These are phyloP conservation scores for Nakazawaea pomicola DNA, from an alignment of 805 yeast genomes.

Conservation along the genomic window DNA sequence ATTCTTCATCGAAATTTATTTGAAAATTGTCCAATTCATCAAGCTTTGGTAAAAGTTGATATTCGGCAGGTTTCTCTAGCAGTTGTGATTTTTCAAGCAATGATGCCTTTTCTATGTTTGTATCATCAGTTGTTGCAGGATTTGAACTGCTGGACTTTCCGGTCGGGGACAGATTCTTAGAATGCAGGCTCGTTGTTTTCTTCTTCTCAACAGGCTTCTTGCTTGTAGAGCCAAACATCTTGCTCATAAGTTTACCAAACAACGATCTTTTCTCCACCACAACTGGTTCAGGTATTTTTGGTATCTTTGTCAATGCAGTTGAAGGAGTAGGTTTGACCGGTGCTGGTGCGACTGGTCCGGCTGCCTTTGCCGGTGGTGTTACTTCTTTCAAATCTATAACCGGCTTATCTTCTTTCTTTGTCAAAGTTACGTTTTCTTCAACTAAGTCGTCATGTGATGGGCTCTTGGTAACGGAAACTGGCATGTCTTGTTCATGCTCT, in stretches of 20 bases:
- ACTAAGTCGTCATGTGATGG: not conserved
- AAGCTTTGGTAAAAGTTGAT: not conserved
- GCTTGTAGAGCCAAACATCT: conserved; percentile 1
- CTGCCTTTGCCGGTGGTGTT: not conserved
- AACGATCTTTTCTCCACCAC: conserved; percentile 8
- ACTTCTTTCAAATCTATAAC: not conserved
- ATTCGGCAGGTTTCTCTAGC: too few species aligned
- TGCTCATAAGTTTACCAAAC: conserved; percentile 1
- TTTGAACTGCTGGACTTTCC: not conserved
- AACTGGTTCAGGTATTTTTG: not conserved
- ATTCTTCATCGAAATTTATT: conserved; percentile 13
- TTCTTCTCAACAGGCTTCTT: not conserved
- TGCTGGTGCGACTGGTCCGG: not conserved
- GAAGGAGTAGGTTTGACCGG: not conserved
- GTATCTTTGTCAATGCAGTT: not conserved
- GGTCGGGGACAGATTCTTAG: too few species aligned
- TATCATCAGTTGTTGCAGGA: not conserved
- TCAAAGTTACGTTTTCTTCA: not conserved
- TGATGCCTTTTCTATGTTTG: not conserved
- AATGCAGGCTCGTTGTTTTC: too few species aligned
- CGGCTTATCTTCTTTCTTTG: not conserved
- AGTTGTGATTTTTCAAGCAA: not conserved
- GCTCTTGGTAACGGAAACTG: too few species aligned
- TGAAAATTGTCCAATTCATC: conserved; percentile 6
- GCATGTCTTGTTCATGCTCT: too few species aligned